Conservation (phyloP, 768 basidiomycete species). For the Lentinula boryana region DNA sequence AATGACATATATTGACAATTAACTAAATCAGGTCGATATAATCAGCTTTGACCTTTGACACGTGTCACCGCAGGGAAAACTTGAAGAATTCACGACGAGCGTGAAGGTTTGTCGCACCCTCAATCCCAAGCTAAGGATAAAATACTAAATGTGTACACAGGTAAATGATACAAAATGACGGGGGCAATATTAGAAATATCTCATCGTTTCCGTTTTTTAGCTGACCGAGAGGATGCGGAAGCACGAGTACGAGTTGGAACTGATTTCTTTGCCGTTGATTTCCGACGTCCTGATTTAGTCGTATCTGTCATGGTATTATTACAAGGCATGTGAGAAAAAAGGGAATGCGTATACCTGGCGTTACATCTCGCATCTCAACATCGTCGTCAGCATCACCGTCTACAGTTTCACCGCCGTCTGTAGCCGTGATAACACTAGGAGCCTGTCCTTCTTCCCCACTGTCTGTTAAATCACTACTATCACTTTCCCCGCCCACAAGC, state of each 20-base stretch:
- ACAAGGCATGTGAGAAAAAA: conserved; percentile 3
- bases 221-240: conserved; percentile 26
- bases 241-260: conserved; percentile 23
- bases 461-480: conserved; percentile 79
- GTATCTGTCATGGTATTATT: conserved; percentile 18
- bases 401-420: conserved; percentile 62
- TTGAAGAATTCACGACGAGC: too few relatives aligned
- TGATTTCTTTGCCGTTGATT: conserved; percentile 25
- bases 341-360: conserved; percentile 43
- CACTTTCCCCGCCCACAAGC: conserved; percentile 76
- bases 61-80: background rate
- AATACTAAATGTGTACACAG: too few relatives aligned
- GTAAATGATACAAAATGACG: background rate
- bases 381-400: conserved; percentile 60
- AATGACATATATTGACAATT: background rate
- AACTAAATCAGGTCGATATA: background rate
- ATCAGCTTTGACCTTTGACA: background rate
- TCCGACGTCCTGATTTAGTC: conserved; percentile 29
- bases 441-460: conserved; percentile 66
- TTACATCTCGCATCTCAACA: conserved; percentile 50
- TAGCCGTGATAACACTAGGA: conserved; percentile 63
- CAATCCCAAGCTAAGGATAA: too few relatives aligned
- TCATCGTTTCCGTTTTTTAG: conserved; percentile 44
- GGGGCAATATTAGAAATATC: background rate
- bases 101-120: too few relatives aligned